Evolutionary conservation across 768 basidiomycete species (phyloP).

Genomic region (Suillus sp.): DNA sequence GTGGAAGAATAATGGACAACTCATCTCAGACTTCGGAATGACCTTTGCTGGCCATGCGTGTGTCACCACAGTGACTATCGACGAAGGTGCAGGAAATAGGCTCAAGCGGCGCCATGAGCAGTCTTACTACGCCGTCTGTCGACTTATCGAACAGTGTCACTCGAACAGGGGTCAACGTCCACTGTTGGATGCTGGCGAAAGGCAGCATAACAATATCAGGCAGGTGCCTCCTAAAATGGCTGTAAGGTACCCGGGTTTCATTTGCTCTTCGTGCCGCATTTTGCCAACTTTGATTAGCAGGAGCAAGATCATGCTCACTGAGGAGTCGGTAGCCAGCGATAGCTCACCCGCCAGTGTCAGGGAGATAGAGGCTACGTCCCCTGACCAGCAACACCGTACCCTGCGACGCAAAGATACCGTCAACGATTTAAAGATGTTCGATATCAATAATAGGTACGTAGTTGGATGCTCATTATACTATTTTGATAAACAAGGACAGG

Average conservation of each 20-base stretch:
- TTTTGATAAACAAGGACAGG: not conserved
- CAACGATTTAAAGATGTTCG: slow-evolving; percentile 29
- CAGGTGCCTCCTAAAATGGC: not conserved
- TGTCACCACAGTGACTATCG: slow-evolving; percentile 23
- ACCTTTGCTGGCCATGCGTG: slow-evolving; percentile 43
- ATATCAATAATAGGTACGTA: slow-evolving; percentile 24
- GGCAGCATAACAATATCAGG: not conserved
- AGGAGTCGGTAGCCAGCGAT: slow-evolving; percentile 29
- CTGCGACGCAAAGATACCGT: slow-evolving; percentile 30
- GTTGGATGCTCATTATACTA: not conserved
- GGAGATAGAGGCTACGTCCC: slow-evolving; percentile 33
- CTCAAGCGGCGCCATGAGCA: slow-evolving; percentile 10
- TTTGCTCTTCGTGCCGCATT: not conserved
- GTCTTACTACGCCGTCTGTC: slow-evolving; percentile 8
- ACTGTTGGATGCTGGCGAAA: not conserved
- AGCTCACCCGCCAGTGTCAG: slow-evolving; percentile 47
- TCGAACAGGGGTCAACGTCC: not conserved
- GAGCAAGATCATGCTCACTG: slow-evolving; percentile 15
- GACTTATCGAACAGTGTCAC: slow-evolving; percentile 8
- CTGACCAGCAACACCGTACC: slow-evolving; percentile 38
- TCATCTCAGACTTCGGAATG: slow-evolving; percentile 37
- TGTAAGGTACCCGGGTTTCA: not conserved
- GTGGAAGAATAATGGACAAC: slow-evolving; percentile 40
- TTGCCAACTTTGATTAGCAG: not conserved
- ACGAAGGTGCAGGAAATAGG: too few species aligned